Base-by-base conservation (phyloP, 2,329 filamentous ascomycete genomes). In the Cytospora schulzeri region DNA sequence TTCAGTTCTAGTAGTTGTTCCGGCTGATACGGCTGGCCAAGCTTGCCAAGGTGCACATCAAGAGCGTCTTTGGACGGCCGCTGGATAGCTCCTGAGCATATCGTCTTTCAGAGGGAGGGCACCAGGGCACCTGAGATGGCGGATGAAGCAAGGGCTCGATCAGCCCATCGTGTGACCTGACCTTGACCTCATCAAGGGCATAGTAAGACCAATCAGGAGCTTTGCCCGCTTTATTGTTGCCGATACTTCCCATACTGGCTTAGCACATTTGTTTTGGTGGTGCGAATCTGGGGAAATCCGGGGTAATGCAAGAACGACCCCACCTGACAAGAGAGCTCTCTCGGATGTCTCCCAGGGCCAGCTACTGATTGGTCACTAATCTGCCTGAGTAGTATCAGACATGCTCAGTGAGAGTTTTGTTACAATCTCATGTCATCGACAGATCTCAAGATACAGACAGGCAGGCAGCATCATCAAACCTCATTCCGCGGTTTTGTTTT, bases 221-320 rank as follows among this genome's bases (percentile, higher is more conserved):
- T 38, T 26, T 41, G 19, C 59, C 29, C 54, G 29, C 31, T 35
- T 29, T 26, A 31, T 50, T 29, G 35, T 15, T 2, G 22, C 26
- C 45, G 28, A 26, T 59, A 26, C 29, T 59, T 35, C 19, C 51
- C 59, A 52, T 54, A 38, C 45, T 24, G 35, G 35, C 17, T 17
- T 26, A 41, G 26, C 38, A 26, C 51, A 55, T 28, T 41, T 48
- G 28, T 41, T 22, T 31, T 35, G 52, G 3, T 61, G 35, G 22
- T 38, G 52, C n/a, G 59, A 55, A 35, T 62, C 57, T 61, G 65
- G 65, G 65, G 63, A 62, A 67, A 67, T 65, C 65, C 48, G 65
- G 65, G 65, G 65, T 62, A 67, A 58, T 60, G 58, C 41, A 62
- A 53, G 54, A 15, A 15, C 28, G 64, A 35, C 54, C 57, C 54